phyloP scores from a whole-genome alignment of 169 alveolate genomes.

The Babesia ovata region DNA sequence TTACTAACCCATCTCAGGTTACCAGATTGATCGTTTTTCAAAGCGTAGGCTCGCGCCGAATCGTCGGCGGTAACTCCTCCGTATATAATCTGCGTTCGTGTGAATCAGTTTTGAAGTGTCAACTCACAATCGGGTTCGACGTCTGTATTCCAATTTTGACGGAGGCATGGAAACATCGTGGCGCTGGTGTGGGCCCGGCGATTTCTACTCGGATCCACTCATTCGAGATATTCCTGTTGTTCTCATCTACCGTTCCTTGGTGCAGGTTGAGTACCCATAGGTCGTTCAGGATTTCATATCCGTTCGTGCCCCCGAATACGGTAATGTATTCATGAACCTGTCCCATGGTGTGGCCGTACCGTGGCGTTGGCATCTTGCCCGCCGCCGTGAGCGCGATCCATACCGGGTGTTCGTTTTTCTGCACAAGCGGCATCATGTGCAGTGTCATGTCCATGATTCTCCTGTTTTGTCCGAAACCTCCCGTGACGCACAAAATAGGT shows the following conservation, averaged over 20 bases:
- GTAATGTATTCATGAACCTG: constrained; percentile 49
- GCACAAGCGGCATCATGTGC: constrained; percentile 26
- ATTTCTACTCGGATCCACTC: constrained; percentile 38
- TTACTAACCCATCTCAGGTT: constrained; percentile 24
- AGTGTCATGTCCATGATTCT: constrained; percentile 28
- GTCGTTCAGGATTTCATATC: constrained; percentile 38
- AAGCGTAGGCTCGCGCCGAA: constrained; percentile 33
- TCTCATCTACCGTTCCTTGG: constrained; percentile 11
- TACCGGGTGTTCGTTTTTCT: background rate
- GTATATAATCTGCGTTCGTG: constrained; percentile 21
- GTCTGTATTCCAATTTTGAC: constrained; percentile 50
- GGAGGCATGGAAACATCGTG: constrained; percentile 61
- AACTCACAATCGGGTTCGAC: constrained; percentile 32
- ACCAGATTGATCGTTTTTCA: constrained; percentile 1
- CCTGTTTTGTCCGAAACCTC: constrained; percentile 50
- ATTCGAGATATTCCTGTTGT: constrained; percentile 2
- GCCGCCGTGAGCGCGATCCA: constrained; percentile 36
- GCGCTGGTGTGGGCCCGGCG: constrained; percentile 51
- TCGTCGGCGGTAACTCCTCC: constrained; percentile 45
- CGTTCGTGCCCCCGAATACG: constrained; percentile 62
- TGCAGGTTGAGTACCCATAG: constrained; percentile 53
- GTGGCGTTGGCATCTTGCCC: constrained; percentile 30
- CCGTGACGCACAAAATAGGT: constrained; percentile 45
- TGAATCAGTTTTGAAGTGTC: background rate
- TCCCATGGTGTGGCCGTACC: constrained; percentile 65